These are phyloP conservation scores for Agrocybe praecox DNA, from an alignment of 768 basidiomycete genomes.

Conservation along the genomic window DNA sequence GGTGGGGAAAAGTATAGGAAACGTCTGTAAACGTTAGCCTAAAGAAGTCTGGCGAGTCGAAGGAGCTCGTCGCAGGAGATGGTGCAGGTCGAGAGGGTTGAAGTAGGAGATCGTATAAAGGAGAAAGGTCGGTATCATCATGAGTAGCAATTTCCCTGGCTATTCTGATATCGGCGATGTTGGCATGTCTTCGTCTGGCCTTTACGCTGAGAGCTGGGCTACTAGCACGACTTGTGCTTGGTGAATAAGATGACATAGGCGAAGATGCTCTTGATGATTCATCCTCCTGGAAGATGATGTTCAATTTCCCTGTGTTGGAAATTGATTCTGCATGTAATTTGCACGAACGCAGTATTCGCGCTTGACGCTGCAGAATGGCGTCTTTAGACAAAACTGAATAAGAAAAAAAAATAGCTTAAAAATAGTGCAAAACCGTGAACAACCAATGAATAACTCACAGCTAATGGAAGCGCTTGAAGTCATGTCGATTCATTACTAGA, in stretches of 20 bases:
- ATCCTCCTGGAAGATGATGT: conserved; percentile 36
- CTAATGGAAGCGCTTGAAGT: too few relatives aligned
- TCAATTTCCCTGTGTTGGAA: conserved; percentile 23
- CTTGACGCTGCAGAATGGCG: conserved; percentile 29
- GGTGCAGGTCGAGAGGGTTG: conserved; percentile 29
- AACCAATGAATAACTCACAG: too few relatives aligned
- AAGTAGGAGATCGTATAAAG: conserved; percentile 17
- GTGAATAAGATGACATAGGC: conserved; percentile 6
- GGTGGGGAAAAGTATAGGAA: conserved; percentile 38
- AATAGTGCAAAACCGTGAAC: neutral
- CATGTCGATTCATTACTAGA: too few relatives aligned
- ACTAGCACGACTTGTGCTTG: conserved; percentile 7
- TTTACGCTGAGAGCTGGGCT: conserved; percentile 13
- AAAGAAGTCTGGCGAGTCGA: conserved; percentile 32
- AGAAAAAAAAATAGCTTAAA: conserved; percentile 8
- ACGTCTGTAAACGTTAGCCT: conserved; percentile 33
- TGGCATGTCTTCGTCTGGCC: conserved; percentile 27
- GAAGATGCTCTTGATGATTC: conserved; percentile 20
- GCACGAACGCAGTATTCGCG: conserved; percentile 25
- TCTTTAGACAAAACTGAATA: conserved; percentile 35
- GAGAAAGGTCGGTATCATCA: conserved; percentile 23
- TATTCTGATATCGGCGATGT: conserved; percentile 32
- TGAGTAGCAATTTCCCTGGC: conserved; percentile 21
- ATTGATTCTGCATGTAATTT: conserved; percentile 12
- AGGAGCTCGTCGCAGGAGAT: conserved; percentile 18